Percentiles rank a stretch among this genome's conserved stretches.
These are phyloP conservation scores for Diversispora epigaea DNA, from an alignment of 192 early-diverging fungal genomes.

Conservation along the genomic window DNA sequence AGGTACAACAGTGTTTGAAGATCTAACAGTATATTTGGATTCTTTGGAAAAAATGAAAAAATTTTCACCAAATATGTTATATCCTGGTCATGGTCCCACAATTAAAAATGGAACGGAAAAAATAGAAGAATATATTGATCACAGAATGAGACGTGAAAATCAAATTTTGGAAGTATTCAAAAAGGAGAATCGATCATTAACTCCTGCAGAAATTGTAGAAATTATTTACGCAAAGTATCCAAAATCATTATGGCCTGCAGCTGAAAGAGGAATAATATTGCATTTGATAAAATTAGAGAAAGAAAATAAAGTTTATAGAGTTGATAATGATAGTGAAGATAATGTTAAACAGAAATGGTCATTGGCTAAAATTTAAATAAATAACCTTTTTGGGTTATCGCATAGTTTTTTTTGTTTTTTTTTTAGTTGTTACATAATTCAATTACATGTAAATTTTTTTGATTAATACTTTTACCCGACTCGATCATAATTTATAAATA, in stretches of 20 bases:
- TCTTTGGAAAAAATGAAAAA: constrained; percentile 58
- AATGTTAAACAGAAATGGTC: neutral
- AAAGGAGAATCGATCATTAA: constrained; percentile 25
- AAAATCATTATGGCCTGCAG: constrained; percentile 46
- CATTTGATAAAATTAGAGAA: constrained; percentile 57
- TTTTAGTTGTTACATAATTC: no score
- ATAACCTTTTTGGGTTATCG: neutral
- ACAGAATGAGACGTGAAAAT: constrained; percentile 72
- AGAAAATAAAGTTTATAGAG: constrained; percentile 44
- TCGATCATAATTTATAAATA: no score
- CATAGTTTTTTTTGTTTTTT: no score
- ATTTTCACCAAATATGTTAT: constrained; percentile 33
- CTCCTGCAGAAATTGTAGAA: constrained; percentile 51
- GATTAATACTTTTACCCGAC: no score
- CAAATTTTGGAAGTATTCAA: constrained; percentile 63
- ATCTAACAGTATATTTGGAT: constrained; percentile 67
- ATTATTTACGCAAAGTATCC: constrained; percentile 60
- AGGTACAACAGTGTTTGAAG: constrained; percentile 77
- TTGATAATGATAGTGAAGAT: neutral
- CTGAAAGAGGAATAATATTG: constrained; percentile 50
- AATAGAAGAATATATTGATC: constrained; percentile 74
- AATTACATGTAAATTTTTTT: no score
- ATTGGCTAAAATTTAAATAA: neutral
- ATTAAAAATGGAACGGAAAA: constrained; percentile 62
- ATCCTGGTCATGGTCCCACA: constrained; percentile 79